phyloP scores from a whole-genome alignment of 2,329 filamentous ascomycete species.

The Biscogniauxia sp. region DNA sequence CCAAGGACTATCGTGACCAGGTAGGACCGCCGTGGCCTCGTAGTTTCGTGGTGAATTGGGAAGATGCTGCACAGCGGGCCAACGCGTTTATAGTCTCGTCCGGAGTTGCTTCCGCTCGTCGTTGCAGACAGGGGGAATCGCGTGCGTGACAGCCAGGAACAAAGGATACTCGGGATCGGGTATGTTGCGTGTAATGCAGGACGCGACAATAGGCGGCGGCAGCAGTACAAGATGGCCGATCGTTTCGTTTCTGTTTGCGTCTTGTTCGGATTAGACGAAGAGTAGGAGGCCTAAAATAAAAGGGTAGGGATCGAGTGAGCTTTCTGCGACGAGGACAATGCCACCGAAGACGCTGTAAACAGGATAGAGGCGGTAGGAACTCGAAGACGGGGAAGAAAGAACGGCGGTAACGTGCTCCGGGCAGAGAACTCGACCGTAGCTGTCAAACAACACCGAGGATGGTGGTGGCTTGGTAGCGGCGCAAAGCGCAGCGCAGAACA shows the following conservation, averaged over 20 bases:
- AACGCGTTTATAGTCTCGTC: not conserved
- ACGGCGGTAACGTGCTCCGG: not conserved
- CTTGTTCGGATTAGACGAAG: not conserved
- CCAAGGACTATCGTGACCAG: not conserved
- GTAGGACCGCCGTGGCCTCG: not conserved
- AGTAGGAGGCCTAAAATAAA: not conserved
- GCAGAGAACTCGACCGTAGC: not conserved
- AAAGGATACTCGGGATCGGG: not conserved
- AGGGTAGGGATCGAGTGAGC: not conserved
- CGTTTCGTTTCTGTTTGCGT: not conserved
- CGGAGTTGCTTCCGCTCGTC: not conserved
- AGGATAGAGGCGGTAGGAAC: not conserved
- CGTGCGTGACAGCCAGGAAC: not conserved
- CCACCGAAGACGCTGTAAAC: not conserved
- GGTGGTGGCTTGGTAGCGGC: not conserved
- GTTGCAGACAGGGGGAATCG: not conserved
- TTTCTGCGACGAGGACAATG: not conserved
- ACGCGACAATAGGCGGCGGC: not conserved
- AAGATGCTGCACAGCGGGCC: not conserved
- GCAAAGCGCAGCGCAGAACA: not conserved
- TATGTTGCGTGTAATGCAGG: not conserved
- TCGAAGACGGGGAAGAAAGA: not conserved
- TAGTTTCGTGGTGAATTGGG: not conserved
- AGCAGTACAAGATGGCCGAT: not conserved
- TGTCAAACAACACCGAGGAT: not conserved